Conservation (phyloP, 192 early-diverging fungal species). For the Coemansia furcata region DNA sequence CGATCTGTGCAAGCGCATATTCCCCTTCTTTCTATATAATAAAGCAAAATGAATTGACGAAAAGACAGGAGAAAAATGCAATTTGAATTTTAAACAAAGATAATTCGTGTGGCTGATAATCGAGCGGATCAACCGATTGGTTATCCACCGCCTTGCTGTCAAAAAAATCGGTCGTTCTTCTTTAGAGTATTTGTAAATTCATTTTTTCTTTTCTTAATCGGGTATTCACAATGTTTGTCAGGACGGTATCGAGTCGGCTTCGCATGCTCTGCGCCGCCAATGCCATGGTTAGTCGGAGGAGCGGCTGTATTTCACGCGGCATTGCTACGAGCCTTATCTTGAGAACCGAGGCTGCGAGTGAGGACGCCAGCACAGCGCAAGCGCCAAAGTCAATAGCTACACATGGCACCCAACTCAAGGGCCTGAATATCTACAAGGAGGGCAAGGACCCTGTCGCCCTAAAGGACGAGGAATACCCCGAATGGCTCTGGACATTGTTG, state of each 20-base stretch:
- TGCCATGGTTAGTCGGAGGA: not conserved
- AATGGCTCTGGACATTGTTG: constrained; percentile 89
- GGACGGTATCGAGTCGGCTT: not conserved
- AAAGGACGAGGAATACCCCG: constrained; percentile 83
- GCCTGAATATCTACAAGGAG: constrained; percentile 81
- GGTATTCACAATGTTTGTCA: not conserved
- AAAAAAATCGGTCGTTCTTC: not conserved
- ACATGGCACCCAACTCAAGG: constrained; percentile 80
- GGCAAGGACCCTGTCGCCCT: constrained; percentile 82
- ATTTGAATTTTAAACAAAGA: not conserved
- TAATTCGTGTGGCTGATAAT: not conserved
- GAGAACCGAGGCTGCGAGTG: not conserved
- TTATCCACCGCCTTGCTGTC: not conserved
- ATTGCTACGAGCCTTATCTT: not conserved
- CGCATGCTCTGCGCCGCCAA: not conserved
- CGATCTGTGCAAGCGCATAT: constrained; percentile 43
- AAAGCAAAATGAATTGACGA: not conserved
- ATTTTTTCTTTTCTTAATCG: not conserved
- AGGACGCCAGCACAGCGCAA: not conserved
- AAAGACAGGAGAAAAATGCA: not conserved
- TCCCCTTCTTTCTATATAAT: not conserved
- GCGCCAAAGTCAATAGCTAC: constrained; percentile 56
- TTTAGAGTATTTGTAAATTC: not conserved
- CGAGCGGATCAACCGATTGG: not conserved
- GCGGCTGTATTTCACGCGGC: not conserved